Percentiles rank a stretch among this genome's conserved stretches.
phyloP scores from a whole-genome alignment of 768 basidiomycete genomes.

The Suillus clintonianus region DNA sequence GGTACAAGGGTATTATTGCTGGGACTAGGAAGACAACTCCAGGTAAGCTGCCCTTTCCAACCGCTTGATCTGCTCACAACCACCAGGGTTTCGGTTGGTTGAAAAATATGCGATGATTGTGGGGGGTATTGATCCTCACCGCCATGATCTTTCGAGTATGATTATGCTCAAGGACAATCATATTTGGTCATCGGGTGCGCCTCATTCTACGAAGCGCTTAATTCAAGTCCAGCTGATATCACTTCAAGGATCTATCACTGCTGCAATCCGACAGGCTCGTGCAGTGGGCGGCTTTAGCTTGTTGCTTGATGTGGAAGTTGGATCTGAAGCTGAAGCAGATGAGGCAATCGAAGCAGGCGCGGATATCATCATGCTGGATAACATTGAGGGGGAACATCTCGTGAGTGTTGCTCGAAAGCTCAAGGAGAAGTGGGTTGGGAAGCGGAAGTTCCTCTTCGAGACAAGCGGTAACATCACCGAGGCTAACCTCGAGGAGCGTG shows the following conservation, averaged over 20 bases:
- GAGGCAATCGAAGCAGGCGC: conserved; percentile 98
- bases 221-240: conserved; percentile 8
- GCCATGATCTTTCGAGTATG: conserved; percentile 97
- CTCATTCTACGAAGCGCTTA: not conserved
- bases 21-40: conserved; percentile 98
- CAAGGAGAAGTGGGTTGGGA: conserved; percentile 77
- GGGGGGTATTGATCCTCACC: conserved; percentile 93
- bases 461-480: conserved; percentile 96
- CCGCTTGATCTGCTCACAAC: conserved; percentile 9
- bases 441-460: conserved; percentile 87
- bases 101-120: conserved; percentile 99
- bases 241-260: conserved; percentile 78
- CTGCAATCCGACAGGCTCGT: conserved; percentile 84
- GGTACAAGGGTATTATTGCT: conserved; percentile 87
- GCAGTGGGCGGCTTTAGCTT: conserved; percentile 89
- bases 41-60: conserved; percentile 38
- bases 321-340: conserved; percentile 85
- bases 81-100: conserved; percentile 84
- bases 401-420: conserved; percentile 66
- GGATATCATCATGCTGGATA: conserved; percentile 94
- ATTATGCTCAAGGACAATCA: conserved; percentile 99
- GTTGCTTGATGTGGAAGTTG: conserved; percentile 92
- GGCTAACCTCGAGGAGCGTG: conserved; percentile 73
- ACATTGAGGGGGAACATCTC: conserved; percentile 80
- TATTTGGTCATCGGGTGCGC: conserved; percentile 90